These are phyloP conservation scores for Erysimum cheiranthoides DNA, from an alignment of 345 rosid species.

Conservation along the genomic window DNA sequence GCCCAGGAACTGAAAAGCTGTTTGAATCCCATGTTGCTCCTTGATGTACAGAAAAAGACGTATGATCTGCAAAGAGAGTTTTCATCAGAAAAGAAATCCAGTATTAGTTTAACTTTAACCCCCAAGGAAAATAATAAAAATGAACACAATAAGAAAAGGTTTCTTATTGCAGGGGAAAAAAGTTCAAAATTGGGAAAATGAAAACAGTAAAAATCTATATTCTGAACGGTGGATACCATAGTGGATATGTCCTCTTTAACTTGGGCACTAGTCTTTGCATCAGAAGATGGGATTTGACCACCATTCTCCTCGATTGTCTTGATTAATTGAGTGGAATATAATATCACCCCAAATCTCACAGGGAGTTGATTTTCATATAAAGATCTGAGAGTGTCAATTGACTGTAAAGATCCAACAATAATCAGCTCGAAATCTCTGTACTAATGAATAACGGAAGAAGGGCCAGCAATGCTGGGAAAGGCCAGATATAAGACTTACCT, in stretches of 20 bases:
- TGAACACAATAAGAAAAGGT: constrained; percentile 15
- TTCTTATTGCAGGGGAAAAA: constrained; percentile 1
- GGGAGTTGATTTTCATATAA: constrained; percentile 84
- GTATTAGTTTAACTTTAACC: constrained; percentile 22
- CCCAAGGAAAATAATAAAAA: not conserved
- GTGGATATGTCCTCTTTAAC: constrained; percentile 76
- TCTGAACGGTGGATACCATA: constrained; percentile 64
- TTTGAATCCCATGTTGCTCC: constrained; percentile 77
- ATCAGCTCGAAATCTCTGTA: constrained; percentile 33
- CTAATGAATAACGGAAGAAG: constrained; percentile 25
- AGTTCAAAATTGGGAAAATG: not conserved
- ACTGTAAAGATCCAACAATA: constrained; percentile 58
- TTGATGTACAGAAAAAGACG: constrained; percentile 81
- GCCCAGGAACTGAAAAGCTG: constrained; percentile 90
- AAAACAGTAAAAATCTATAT: constrained; percentile 7
- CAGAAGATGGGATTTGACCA: constrained; percentile 55
- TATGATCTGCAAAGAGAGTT: constrained; percentile 71
- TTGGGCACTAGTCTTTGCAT: constrained; percentile 51
- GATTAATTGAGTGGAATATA: constrained; percentile 74
- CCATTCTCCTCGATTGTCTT: constrained; percentile 64
- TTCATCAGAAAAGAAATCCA: constrained; percentile 14
- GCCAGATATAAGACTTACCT: constrained; percentile 59
- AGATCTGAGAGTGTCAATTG: constrained; percentile 72
- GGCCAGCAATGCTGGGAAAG: constrained; percentile 18
- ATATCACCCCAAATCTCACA: constrained; percentile 87